A percentile compares a stretch with the other conserved stretches of the same genome.
Evolutionary conservation across 1,284 basidiomycete species (phyloP).

Genomic region (Polyporus tsugae): DNA sequence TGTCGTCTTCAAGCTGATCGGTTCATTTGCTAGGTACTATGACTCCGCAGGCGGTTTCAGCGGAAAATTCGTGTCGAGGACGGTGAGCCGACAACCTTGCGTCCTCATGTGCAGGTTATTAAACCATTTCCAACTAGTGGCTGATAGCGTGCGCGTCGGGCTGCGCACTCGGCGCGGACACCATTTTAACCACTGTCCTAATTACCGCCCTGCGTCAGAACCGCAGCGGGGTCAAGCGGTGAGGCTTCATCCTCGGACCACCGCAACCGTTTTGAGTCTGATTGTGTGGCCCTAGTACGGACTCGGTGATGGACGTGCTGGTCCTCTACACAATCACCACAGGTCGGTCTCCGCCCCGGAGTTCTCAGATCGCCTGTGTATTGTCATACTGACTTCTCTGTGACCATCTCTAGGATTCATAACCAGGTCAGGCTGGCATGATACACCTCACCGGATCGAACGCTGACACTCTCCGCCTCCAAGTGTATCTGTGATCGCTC

Average conservation of each 20-base stretch:
- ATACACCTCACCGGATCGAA: background rate
- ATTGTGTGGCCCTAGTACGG: background rate
- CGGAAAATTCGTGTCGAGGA: background rate
- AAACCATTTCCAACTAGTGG: background rate
- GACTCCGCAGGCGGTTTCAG: background rate
- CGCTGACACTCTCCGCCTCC: background rate
- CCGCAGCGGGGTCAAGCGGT: background rate
- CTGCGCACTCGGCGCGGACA: background rate
- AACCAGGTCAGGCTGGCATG: background rate
- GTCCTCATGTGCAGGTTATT: background rate
- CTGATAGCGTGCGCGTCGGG: background rate
- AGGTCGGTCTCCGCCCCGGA: background rate
- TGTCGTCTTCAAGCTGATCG: background rate
- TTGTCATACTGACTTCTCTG: background rate
- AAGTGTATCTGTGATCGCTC: background rate
- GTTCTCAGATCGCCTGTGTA: background rate
- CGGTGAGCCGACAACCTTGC: background rate
- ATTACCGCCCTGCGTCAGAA: background rate
- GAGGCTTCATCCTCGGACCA: background rate
- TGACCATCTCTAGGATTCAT: background rate
- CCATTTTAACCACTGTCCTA: background rate
- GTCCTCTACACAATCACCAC: background rate
- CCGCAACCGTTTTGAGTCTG: background rate
- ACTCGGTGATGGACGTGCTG: constrained; percentile 1
- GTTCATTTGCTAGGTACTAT: background rate